These are phyloP conservation scores for Ophiostoma angusticollis DNA, from an alignment of 2,329 filamentous ascomycete genomes.

Conservation along the genomic window DNA sequence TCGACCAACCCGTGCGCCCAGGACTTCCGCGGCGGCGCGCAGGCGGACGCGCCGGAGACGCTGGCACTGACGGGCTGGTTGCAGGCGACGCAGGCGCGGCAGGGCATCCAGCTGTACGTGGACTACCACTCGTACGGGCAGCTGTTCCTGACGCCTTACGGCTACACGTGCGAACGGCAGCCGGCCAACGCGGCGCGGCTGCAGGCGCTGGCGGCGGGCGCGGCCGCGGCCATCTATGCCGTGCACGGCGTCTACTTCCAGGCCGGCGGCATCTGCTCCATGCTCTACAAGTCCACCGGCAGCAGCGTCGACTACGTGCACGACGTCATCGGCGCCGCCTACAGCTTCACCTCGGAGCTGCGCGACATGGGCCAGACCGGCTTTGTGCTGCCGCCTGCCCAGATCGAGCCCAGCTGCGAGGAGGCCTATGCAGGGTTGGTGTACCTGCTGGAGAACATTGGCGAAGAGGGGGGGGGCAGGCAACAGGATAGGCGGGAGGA, in stretches of 20 bases:
- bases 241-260: constrained; percentile 27
- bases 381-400: constrained; percentile 29
- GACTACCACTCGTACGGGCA: constrained; percentile 55
- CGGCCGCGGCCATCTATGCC: constrained; percentile 35
- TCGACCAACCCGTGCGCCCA: constrained; percentile 32
- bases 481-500: no score
- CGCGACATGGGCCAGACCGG: constrained; percentile 26
- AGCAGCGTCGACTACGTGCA: constrained; percentile 32
- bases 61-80: constrained; percentile 30
- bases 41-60: constrained; percentile 37
- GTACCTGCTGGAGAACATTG: constrained; percentile 40
- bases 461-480: constrained; percentile 12
- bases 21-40: constrained; percentile 25
- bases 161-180: constrained; percentile 40
- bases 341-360: constrained; percentile 29
- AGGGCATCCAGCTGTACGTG: constrained; percentile 48
- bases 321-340: constrained; percentile 29
- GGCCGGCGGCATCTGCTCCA: constrained; percentile 43
- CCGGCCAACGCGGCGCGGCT: constrained; percentile 35
- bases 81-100: constrained; percentile 20
- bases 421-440: constrained; percentile 38
- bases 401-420: constrained; percentile 31
- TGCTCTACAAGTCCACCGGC: constrained; percentile 45
- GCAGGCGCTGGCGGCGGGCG: constrained; percentile 33
- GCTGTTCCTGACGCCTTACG: constrained; percentile 48